phyloP scores from a whole-genome alignment of 331 rosid genomes.

The Malus hybrid region DNA sequence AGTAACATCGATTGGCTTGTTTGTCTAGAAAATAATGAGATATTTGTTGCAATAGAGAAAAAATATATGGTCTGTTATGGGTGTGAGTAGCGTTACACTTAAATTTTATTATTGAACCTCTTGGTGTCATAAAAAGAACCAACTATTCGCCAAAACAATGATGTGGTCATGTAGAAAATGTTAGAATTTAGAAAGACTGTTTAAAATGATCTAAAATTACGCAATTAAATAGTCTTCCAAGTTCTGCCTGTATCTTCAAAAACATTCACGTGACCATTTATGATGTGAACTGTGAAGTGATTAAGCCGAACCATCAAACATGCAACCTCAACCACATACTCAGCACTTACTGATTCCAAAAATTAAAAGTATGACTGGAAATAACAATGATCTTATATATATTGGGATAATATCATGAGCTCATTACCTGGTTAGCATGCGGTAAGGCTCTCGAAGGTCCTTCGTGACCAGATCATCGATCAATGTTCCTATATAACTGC shows the following conservation, averaged over 20 bases:
- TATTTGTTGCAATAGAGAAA: too few species aligned
- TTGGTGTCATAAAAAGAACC: background rate
- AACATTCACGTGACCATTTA: background rate
- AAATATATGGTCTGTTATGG: too few species aligned
- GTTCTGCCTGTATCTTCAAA: background rate
- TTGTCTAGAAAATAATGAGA: too few species aligned
- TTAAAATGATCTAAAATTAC: background rate
- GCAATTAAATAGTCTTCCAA: background rate
- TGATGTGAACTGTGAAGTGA: background rate
- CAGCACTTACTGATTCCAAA: background rate
- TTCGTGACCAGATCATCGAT: constrained; percentile 94
- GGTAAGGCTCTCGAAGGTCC: constrained; percentile 98
- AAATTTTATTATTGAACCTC: too few species aligned
- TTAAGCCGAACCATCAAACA: background rate
- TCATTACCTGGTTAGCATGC: constrained; percentile 85
- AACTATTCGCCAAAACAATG: background rate
- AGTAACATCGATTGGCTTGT: too few species aligned
- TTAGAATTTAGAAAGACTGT: background rate
- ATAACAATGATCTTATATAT: background rate
- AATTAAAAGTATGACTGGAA: background rate
- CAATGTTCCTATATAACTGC: constrained; percentile 85
- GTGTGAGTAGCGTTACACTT: too few species aligned
- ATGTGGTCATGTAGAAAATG: background rate
- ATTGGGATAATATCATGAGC: background rate
- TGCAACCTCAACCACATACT: background rate